Conservation (phyloP, 1,284 basidiomycete species). For the Heterobasidion occidentale region DNA sequence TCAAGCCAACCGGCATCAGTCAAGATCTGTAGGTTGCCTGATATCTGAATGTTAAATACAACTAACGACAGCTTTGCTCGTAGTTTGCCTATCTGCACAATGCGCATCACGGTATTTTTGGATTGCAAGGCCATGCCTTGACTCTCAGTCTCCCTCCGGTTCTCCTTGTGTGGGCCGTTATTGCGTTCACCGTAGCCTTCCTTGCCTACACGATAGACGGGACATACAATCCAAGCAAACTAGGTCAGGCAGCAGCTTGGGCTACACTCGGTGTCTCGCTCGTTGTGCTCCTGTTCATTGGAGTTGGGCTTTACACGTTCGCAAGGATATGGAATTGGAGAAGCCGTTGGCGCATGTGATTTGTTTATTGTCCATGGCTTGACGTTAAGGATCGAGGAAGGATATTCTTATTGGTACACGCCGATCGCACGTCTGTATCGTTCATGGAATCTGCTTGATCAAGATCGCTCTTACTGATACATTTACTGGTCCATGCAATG, state of each 20-base stretch:
- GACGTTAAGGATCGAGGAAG: background rate
- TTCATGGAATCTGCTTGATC: too few relatives aligned
- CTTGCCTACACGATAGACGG: slow-evolving; percentile 35
- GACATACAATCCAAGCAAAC: slow-evolving; percentile 13
- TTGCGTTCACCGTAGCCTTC: slow-evolving; percentile 36
- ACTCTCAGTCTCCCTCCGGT: slow-evolving; percentile 45
- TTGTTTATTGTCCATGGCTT: background rate
- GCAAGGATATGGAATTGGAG: slow-evolving; percentile 39
- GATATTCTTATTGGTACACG: too few relatives aligned
- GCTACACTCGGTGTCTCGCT: slow-evolving; percentile 30
- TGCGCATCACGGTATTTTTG: slow-evolving; percentile 33
- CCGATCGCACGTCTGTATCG: too few relatives aligned
- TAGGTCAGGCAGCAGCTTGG: slow-evolving; percentile 27
- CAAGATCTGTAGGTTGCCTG: slow-evolving; percentile 29
- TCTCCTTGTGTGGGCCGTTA: slow-evolving; percentile 47
- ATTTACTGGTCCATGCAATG: too few relatives aligned
- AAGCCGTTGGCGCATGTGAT: background rate
- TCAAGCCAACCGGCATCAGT: slow-evolving; percentile 35
- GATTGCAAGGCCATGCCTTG: slow-evolving; percentile 40
- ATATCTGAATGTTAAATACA: background rate
- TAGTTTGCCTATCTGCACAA: slow-evolving; percentile 49
- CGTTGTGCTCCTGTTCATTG: slow-evolving; percentile 27
- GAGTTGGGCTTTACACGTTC: slow-evolving; percentile 35
- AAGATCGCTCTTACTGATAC: too few relatives aligned
- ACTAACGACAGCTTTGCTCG: background rate